A percentile compares a stretch with the other conserved stretches of the same genome.
These are phyloP conservation scores for Moniliella sp. DNA, from an alignment of 1,284 basidiomycete genomes.

Conservation along the genomic window DNA sequence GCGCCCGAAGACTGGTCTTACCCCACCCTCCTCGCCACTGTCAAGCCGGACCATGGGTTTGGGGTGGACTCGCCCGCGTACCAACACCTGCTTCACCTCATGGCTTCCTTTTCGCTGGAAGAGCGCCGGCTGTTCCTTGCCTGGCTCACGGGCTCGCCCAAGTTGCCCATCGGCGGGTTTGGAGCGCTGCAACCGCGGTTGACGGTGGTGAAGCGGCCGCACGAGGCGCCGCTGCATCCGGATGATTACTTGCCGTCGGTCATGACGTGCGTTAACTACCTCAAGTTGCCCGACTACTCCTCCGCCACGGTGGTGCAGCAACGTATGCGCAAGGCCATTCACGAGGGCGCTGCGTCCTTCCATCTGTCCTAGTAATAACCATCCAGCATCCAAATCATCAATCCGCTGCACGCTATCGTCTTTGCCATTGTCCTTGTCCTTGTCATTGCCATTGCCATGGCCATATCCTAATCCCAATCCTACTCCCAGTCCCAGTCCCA, in stretches of 20 bases:
- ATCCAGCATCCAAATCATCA: no score
- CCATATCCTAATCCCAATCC: no score
- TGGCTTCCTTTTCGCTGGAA: slow-evolving; percentile 54
- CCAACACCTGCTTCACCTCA: slow-evolving; percentile 61
- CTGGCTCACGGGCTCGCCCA: slow-evolving; percentile 74
- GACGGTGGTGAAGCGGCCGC: slow-evolving; percentile 88
- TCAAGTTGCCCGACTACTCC: slow-evolving; percentile 30
- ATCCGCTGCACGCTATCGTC: no score
- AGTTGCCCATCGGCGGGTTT: slow-evolving; percentile 65
- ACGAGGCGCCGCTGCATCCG: slow-evolving; percentile 53
- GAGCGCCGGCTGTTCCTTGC: slow-evolving; percentile 72
- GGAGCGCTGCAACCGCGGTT: slow-evolving; percentile 75
- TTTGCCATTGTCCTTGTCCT: no score
- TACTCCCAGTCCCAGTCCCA: no score
- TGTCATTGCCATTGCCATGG: no score
- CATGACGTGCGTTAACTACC: slow-evolving; percentile 81
- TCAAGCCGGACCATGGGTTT: slow-evolving; percentile 96
- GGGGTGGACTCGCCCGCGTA: slow-evolving; percentile 78
- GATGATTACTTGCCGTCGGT: slow-evolving; percentile 91
- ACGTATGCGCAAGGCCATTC: slow-evolving; percentile 22
- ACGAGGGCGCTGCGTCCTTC: slow-evolving; percentile 27
- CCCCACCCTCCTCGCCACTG: slow-evolving; percentile 58
- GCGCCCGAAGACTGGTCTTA: slow-evolving; percentile 47
- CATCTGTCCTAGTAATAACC: slow-evolving; percentile 29
- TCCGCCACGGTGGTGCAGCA: slow-evolving; percentile 16